These are phyloP conservation scores for Candida hungchunana DNA, from an alignment of 805 yeast species.

Conservation along the genomic window DNA sequence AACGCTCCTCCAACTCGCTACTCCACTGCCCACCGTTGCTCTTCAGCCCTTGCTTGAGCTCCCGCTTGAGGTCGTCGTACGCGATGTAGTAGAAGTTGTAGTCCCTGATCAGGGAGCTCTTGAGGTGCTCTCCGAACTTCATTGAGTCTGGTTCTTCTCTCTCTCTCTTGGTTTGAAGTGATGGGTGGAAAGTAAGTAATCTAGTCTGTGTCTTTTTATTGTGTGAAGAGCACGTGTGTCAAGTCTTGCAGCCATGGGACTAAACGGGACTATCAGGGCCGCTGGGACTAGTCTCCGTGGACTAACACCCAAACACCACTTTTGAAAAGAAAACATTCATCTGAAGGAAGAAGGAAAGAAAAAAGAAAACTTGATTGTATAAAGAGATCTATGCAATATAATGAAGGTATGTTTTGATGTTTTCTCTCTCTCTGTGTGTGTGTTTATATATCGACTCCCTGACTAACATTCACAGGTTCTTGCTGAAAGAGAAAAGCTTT, in stretches of 20 bases:
- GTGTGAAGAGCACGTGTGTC: constrained; percentile 2
- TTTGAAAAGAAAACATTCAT: background rate
- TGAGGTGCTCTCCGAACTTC: constrained; percentile 95
- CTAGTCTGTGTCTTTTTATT: background rate
- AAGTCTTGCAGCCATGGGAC: background rate
- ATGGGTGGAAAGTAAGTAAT: too few species aligned
- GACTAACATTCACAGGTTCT: constrained; percentile 26
- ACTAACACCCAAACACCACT: background rate
- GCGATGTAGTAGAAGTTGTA: constrained; percentile 87
- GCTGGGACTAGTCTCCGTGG: background rate
- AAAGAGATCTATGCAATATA: background rate
- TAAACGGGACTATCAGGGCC: too few species aligned
- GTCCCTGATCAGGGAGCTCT: constrained; percentile 84
- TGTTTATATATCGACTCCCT: too few species aligned
- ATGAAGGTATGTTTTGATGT: constrained; percentile 2
- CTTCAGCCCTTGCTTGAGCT: constrained; percentile 64
- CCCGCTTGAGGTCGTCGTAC: constrained; percentile 86
- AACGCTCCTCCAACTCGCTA: constrained; percentile 74
- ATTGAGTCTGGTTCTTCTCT: constrained; percentile 32
- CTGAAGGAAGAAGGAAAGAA: background rate
- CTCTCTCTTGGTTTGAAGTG: too few species aligned
- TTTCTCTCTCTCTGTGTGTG: too few species aligned
- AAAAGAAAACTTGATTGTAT: too few species aligned
- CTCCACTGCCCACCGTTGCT: constrained; percentile 63
- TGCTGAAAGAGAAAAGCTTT: constrained; percentile 45